Conservation (phyloP, 495 filamentous ascomycete species). For the Aspergillus mulundensis region DNA sequence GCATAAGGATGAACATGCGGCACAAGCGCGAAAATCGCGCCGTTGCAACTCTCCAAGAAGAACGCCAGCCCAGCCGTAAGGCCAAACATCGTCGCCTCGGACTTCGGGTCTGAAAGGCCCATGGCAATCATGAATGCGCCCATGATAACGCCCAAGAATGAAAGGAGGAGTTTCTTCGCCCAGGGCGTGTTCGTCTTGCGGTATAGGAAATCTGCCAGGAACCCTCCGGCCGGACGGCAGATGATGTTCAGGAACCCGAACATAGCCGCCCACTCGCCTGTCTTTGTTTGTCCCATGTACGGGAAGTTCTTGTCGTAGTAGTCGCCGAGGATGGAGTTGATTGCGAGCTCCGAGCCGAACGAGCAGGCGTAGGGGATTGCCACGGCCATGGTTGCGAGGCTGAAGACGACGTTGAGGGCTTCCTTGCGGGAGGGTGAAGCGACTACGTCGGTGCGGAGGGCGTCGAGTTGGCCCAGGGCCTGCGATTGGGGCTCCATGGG, state of each 20-base stretch:
- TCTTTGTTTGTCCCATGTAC: constrained; percentile 63
- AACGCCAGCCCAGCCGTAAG: constrained; percentile 70
- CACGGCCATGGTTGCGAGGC: constrained; percentile 63
- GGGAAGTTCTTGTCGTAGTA: constrained; percentile 82
- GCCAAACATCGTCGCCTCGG: constrained; percentile 66
- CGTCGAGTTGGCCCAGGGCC: constrained; percentile 52
- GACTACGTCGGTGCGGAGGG: constrained; percentile 55
- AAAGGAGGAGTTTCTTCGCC: constrained; percentile 72
- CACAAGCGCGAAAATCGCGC: constrained; percentile 78
- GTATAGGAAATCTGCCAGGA: constrained; percentile 71
- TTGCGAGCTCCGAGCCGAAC: constrained; percentile 80
- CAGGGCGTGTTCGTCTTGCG: constrained; percentile 55
- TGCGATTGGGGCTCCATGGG: constrained; percentile 45
- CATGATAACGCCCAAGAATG: constrained; percentile 57
- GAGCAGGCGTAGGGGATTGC: constrained; percentile 75
- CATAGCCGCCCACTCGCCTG: constrained; percentile 80
- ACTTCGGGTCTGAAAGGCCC: constrained; percentile 58
- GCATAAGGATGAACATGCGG: constrained; percentile 79
- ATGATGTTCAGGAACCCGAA: constrained; percentile 84
- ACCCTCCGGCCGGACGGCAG: constrained; percentile 70
- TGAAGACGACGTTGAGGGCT: constrained; percentile 54
- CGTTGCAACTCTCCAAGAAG: constrained; percentile 82
- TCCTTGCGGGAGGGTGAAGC: constrained; percentile 61
- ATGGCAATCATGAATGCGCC: constrained; percentile 69
- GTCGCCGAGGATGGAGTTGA: constrained; percentile 75